Conservation (phyloP, 1,284 basidiomycete species). For the Spongispora temasekensis region DNA sequence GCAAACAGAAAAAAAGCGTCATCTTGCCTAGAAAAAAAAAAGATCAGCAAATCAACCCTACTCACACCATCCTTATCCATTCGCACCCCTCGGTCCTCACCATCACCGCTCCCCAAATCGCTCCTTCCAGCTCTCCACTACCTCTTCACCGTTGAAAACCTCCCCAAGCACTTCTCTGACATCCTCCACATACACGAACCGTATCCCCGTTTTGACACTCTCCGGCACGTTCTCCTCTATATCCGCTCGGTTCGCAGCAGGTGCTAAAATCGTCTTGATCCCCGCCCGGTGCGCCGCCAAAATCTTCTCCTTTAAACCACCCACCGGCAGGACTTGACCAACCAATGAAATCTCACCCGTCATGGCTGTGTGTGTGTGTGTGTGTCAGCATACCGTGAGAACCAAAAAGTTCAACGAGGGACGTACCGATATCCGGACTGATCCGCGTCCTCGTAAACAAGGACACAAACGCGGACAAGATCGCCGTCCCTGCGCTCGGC, state of each 20-base stretch:
- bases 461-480: conserved; percentile 89
- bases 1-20: no score
- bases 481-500: conserved; percentile 93
- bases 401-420: no score
- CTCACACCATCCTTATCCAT: no score
- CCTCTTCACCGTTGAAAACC: conserved; percentile 69
- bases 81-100: no score
- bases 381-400: conserved; percentile 11
- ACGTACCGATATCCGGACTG: conserved; percentile 82
- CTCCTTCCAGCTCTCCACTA: conserved; percentile 70
- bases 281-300: conserved; percentile 92
- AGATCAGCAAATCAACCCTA: no score
- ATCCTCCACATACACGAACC: conserved; percentile 92
- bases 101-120: conserved; percentile 37
- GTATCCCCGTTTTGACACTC: conserved; percentile 91
- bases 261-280: conserved; percentile 89
- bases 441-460: conserved; percentile 85
- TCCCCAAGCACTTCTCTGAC: conserved; percentile 86
- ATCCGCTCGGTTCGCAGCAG: conserved; percentile 84
- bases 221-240: conserved; percentile 95
- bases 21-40: no score
- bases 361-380: conserved; percentile 66
- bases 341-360: conserved; percentile 94
- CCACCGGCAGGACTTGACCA: conserved; percentile 91
- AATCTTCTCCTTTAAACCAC: conserved; percentile 95